Percentiles rank a stretch among this genome's conserved stretches.
phyloP scores from a whole-genome alignment of 768 basidiomycete species.

The Coprinellus micaceus region DNA sequence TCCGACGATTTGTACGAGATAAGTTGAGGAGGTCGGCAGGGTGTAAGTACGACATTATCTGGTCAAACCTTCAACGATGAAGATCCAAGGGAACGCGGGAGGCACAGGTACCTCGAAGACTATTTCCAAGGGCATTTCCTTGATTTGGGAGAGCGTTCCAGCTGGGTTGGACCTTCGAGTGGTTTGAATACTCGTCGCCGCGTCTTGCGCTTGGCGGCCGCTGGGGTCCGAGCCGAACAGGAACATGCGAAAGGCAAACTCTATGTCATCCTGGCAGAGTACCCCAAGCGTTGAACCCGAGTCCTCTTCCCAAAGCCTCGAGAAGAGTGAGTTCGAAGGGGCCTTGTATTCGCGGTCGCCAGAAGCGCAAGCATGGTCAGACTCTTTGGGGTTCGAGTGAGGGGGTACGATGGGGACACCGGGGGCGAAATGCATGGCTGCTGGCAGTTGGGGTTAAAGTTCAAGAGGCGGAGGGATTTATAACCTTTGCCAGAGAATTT shows the following conservation, averaged over 20 bases:
- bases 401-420: neutral
- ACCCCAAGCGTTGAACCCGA: neutral
- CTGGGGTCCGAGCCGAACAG: neutral
- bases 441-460: neutral
- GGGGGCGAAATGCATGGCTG: neutral
- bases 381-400: neutral
- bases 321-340: neutral
- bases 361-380: neutral
- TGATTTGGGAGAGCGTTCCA: constrained; percentile 17
- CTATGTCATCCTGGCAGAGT: neutral
- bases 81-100: neutral
- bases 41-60: constrained; percentile 43
- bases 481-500: neutral
- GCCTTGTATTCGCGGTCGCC: no score
- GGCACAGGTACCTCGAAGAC: constrained; percentile 26
- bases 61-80: neutral
- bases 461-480: neutral
- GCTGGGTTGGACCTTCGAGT: neutral
- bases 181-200: neutral
- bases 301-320: neutral
- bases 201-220: no score
- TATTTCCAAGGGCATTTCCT: constrained; percentile 28
- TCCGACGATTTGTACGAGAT: constrained; percentile 37
- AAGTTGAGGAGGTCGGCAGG: constrained; percentile 45
- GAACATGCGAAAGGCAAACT: neutral